A percentile compares a stretch with the other conserved stretches of the same genome.
Conservation (phyloP, 164 flowering plant genomes). For the Echeveria elegans region DNA sequence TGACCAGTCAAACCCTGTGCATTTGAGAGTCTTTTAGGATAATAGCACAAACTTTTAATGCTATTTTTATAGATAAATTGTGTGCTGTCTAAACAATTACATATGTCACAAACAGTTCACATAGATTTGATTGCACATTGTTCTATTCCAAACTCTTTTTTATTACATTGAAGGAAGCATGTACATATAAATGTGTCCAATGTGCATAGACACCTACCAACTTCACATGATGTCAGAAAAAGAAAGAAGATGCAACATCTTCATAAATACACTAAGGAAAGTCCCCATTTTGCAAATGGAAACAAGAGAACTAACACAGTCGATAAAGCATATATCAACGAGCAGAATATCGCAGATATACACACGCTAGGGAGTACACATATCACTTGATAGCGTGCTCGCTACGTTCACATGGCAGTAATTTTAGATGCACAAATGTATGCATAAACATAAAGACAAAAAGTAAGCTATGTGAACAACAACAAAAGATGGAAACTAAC, state of each 20-base stretch:
- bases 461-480: no score
- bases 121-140: not conserved
- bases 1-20: constrained; percentile 90
- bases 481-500: no score
- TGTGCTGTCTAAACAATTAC: not conserved
- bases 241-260: not conserved
- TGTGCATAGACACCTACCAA: not conserved
- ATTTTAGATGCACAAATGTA: no score
- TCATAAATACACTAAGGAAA: not conserved
- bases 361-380: no score
- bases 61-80: not conserved
- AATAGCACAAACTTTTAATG: not conserved
- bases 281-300: not conserved
- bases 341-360: no score
- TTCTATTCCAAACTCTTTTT: not conserved
- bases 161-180: not conserved
- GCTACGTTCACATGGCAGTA: no score
- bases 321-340: no score
- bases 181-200: not conserved
- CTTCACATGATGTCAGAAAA: not conserved
- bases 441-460: no score
- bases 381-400: no score
- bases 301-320: no score
- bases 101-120: not conserved
- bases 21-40: not conserved